Conservation (phyloP, 2,329 filamentous ascomycete species). For the Alternaria ethzedia region DNA sequence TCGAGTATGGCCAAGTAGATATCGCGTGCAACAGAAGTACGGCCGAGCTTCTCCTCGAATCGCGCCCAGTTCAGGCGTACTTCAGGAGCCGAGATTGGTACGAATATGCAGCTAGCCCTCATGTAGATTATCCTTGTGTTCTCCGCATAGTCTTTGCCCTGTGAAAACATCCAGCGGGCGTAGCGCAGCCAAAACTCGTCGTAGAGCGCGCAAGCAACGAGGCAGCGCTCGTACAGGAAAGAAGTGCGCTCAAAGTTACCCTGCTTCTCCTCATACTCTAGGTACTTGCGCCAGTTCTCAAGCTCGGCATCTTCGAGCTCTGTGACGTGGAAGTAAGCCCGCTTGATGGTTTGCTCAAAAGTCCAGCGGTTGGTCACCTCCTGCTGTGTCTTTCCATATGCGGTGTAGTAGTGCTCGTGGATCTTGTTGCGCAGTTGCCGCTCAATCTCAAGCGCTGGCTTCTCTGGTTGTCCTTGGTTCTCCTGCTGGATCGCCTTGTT, state of each 20-base stretch:
- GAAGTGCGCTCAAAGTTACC: conserved; percentile 76
- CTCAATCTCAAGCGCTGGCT: conserved; percentile 79
- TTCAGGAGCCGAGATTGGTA: conserved; percentile 82
- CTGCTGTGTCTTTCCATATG: conserved; percentile 79
- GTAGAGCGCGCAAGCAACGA: conserved; percentile 92
- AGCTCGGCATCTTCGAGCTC: conserved; percentile 87
- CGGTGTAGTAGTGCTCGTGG: conserved; percentile 79
- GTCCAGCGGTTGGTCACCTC: conserved; percentile 95
- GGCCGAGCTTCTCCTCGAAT: conserved; percentile 86
- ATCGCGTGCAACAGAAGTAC: conserved; percentile 78
- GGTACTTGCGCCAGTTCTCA: conserved; percentile 91
- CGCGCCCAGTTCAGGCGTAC: conserved; percentile 91
- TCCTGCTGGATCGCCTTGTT: conserved; percentile 75
- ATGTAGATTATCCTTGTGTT: conserved; percentile 92
- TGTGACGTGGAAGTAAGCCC: conserved; percentile 95
- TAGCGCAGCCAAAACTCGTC: conserved; percentile 99
- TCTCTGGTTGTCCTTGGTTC: conserved; percentile 58
- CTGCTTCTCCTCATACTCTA: conserved; percentile 92
- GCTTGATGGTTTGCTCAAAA: conserved; percentile 92
- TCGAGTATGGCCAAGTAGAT: conserved; percentile 83
- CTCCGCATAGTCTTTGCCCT: conserved; percentile 72
- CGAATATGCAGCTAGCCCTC: conserved; percentile 81
- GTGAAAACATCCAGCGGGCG: conserved; percentile 83
- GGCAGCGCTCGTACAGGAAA: conserved; percentile 90
- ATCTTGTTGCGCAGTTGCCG: conserved; percentile 80